Percentiles rank a stretch among this genome's conserved stretches.
phyloP scores from a whole-genome alignment of 257 asterid genomes.

The Paraleonurus japonicus region DNA sequence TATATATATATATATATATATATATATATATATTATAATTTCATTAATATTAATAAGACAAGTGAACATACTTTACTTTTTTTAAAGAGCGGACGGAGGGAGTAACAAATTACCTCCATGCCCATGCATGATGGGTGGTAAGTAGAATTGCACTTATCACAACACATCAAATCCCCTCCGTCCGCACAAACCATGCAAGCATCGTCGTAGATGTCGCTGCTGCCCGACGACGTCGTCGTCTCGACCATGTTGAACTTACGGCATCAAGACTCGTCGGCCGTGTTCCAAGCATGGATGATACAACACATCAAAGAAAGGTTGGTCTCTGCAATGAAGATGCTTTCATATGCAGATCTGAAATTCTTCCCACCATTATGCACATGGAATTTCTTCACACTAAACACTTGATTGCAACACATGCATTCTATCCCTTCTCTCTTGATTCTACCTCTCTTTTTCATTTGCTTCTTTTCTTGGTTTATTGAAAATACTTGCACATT shows the following conservation, averaged over 20 bases:
- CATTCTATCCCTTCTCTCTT: constrained; percentile 47
- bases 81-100: too few relatives aligned
- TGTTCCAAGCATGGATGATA: constrained; percentile 45
- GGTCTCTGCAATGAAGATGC: constrained; percentile 4
- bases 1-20: too few relatives aligned
- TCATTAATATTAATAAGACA: too few relatives aligned
- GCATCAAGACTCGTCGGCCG: constrained; percentile 22
- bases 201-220: constrained; percentile 40
- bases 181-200: constrained; percentile 60
- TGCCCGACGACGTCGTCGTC: background rate
- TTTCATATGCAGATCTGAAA: constrained; percentile 32
- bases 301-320: constrained; percentile 27
- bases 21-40: too few relatives aligned
- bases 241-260: constrained; percentile 28
- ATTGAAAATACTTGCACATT: constrained; percentile 19
- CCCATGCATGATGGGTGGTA: constrained; percentile 49
- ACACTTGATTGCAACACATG: constrained; percentile 36
- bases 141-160: constrained; percentile 54
- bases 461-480: background rate
- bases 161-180: constrained; percentile 58
- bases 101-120: too few relatives aligned
- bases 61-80: too few relatives aligned
- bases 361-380: constrained; percentile 33
- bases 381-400: constrained; percentile 33
- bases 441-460: constrained; percentile 33